phyloP scores from a whole-genome alignment of 192 early-diverging fungal genomes.

The Backusella westeae region DNA sequence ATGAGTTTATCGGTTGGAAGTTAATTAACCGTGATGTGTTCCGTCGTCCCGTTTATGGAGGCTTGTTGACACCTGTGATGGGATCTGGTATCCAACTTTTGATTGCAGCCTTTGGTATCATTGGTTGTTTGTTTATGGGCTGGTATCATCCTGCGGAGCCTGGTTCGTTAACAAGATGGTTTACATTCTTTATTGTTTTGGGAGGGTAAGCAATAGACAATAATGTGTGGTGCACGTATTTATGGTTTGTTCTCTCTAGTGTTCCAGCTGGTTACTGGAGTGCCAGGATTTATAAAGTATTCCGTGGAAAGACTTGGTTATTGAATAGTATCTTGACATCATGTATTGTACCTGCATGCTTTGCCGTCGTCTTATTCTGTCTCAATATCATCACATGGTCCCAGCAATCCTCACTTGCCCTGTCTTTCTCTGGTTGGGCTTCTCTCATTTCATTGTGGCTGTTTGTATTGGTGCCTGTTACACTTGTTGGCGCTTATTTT shows the following conservation, averaged over 20 bases:
- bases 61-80: conserved; percentile 65
- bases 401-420: conserved; percentile 82
- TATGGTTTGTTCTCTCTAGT: conserved; percentile 8
- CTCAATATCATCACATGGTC: conserved; percentile 89
- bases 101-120: conserved; percentile 50
- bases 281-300: conserved; percentile 68
- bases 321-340: conserved; percentile 67
- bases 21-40: conserved; percentile 79
- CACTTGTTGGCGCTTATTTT: conserved; percentile 83
- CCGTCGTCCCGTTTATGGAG: conserved; percentile 60
- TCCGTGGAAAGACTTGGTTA: conserved; percentile 67
- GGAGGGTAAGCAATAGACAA: conserved; percentile 26
- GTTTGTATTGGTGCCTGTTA: conserved; percentile 73
- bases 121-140: conserved; percentile 6
- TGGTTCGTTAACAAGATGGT: conserved; percentile 7
- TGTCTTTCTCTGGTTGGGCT: conserved; percentile 87
- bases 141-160: conserved; percentile 29
- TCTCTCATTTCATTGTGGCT: conserved; percentile 81
- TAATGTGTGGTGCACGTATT: background rate
- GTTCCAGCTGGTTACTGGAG: conserved; percentile 65
- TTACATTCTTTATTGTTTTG: conserved; percentile 48
- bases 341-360: conserved; percentile 49
- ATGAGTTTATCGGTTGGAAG: conserved; percentile 75
- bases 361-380: conserved; percentile 64
- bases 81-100: conserved; percentile 73